Evolutionary conservation across 495 filamentous ascomycete genomes (phyloP).

Genomic region (Lasiosphaeria miniovina): DNA sequence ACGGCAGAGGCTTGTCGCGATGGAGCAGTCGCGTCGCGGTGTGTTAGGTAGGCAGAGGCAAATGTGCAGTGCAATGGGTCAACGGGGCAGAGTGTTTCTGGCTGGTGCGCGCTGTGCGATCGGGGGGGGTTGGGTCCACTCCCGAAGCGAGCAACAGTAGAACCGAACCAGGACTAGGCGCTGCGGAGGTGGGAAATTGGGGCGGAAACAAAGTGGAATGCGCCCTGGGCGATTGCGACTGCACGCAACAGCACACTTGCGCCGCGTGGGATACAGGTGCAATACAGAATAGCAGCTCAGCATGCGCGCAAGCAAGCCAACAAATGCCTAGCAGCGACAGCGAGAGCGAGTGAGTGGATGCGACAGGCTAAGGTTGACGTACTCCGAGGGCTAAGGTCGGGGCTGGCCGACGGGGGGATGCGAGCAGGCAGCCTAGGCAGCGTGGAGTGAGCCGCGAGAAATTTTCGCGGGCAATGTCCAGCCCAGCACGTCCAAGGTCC

Average conservation of each 20-base stretch:
- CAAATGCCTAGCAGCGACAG: constrained; percentile 16
- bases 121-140: constrained; percentile 25
- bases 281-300: constrained; percentile 10
- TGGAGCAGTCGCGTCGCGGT: constrained; percentile 54
- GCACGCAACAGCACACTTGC: background rate
- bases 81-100: constrained; percentile 34
- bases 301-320: constrained; percentile 11
- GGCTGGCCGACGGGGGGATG: constrained; percentile 11
- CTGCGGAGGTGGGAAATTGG: constrained; percentile 14
- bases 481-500: constrained; percentile 11
- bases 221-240: constrained; percentile 2
- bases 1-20: constrained; percentile 47
- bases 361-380: constrained; percentile 28
- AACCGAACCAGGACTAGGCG: background rate
- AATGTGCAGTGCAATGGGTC: constrained; percentile 29
- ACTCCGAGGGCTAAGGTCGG: constrained; percentile 15
- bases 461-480: constrained; percentile 29
- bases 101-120: constrained; percentile 25
- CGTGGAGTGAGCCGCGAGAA: constrained; percentile 29
- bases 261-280: background rate
- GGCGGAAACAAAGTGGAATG: constrained; percentile 3
- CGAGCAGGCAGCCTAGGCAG: constrained; percentile 3
- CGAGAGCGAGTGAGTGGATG: constrained; percentile 16
- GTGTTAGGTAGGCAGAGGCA: constrained; percentile 25
- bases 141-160: constrained; percentile 13